These are phyloP conservation scores for Candida andamanensis DNA, from an alignment of 805 yeast species.

Conservation along the genomic window DNA sequence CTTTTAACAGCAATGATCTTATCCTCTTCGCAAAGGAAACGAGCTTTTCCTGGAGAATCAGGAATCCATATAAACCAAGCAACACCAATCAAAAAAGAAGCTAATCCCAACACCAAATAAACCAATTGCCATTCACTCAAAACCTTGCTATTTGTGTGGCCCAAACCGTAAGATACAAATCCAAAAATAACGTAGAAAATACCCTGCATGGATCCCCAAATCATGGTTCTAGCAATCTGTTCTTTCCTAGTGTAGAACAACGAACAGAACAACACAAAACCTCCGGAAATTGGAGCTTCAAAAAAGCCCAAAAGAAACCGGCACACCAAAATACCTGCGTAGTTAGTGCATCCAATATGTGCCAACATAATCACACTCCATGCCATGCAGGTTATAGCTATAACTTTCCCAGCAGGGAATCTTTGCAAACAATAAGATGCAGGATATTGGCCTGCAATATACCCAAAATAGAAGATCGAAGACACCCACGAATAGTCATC, in stretches of 20 bases:
- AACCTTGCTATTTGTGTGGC: constrained; percentile 19
- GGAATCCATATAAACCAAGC: constrained; percentile 13
- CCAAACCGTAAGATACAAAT: constrained; percentile 23
- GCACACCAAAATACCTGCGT: constrained; percentile 26
- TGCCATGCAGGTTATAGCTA: constrained; percentile 10
- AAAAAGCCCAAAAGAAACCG: constrained; percentile 34
- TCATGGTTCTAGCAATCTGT: constrained; percentile 23
- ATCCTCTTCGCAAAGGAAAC: constrained; percentile 27
- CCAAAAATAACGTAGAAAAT: constrained; percentile 18
- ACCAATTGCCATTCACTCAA: constrained; percentile 22
- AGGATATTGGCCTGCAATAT: constrained; percentile 13
- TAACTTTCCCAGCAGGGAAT: constrained; percentile 13
- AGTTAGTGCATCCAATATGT: constrained; percentile 26
- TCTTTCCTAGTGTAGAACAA: constrained; percentile 28
- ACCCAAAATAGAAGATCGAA: constrained; percentile 19
- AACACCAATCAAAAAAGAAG: constrained; percentile 14
- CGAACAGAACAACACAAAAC: constrained; percentile 28
- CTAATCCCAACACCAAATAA: constrained; percentile 14
- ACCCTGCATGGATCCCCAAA: constrained; percentile 22
- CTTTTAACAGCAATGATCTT: constrained; percentile 17
- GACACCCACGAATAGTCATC: constrained; percentile 22
- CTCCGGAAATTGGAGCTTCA: constrained; percentile 32
- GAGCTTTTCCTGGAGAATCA: constrained; percentile 22
- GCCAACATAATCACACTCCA: constrained; percentile 18
- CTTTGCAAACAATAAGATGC: constrained; percentile 15